A percentile compares a stretch with the other conserved stretches of the same genome.
These are phyloP conservation scores for Marasmius sp. DNA, from an alignment of 1,284 basidiomycete species.

Conservation along the genomic window DNA sequence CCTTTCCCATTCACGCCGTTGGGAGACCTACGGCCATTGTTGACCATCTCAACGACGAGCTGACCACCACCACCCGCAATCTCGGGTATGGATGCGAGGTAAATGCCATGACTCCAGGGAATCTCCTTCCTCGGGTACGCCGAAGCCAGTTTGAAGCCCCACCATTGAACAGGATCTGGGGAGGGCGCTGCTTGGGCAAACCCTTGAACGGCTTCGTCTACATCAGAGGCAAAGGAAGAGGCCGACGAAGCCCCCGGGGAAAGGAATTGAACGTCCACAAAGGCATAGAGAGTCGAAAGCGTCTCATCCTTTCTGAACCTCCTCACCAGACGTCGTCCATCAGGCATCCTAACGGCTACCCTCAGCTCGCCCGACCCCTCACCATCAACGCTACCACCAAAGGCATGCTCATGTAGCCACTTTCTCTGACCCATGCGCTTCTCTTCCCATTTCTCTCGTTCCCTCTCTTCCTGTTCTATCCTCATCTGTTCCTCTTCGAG, in stretches of 20 bases:
- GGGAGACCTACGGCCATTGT: conserved; percentile 5
- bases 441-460: conserved; percentile 35
- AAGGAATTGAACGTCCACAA: conserved; percentile 59
- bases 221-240: conserved; percentile 7
- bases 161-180: conserved; percentile 48
- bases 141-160: conserved; percentile 70
- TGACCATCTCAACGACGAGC: conserved; percentile 66
- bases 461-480: conserved; percentile 23
- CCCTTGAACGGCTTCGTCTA: not conserved
- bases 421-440: conserved; percentile 34
- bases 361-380: conserved; percentile 40
- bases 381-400: conserved; percentile 2
- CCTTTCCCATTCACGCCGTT: conserved; percentile 12
- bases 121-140: conserved; percentile 73
- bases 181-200: conserved; percentile 41
- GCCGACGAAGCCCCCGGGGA: conserved; percentile 26
- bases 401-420: not conserved
- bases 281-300: conserved; percentile 67
- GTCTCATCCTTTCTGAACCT: conserved; percentile 50
- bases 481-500: conserved; percentile 29
- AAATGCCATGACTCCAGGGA: conserved; percentile 43
- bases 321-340: conserved; percentile 59
- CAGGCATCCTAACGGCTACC: conserved; percentile 68
- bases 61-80: conserved; percentile 64
- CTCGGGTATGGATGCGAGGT: conserved; percentile 50